Percentiles rank a stretch among this genome's conserved stretches.
Evolutionary conservation across 208 protist species (phyloP).

Genomic region (Borovskyia barvae): DNA sequence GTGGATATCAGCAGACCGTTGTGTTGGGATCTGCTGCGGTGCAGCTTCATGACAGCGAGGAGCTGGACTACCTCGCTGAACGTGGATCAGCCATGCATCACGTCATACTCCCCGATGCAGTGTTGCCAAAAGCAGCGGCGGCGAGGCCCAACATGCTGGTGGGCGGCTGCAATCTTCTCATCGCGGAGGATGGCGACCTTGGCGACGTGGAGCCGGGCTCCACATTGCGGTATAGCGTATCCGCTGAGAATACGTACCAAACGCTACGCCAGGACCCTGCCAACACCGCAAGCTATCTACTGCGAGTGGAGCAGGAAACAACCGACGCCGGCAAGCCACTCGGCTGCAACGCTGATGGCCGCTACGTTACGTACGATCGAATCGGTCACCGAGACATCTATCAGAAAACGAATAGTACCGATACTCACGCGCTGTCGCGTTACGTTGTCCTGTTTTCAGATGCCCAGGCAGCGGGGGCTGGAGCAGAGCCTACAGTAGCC

Average conservation of each 20-base stretch:
- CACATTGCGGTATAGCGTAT: slow-evolving; percentile 46
- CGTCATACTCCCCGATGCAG: slow-evolving; percentile 57
- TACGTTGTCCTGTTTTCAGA: slow-evolving; percentile 66
- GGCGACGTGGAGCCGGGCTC: slow-evolving; percentile 9
- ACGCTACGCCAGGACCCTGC: slow-evolving; percentile 42
- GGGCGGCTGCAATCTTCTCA: slow-evolving; percentile 58
- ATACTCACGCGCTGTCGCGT: slow-evolving; percentile 41
- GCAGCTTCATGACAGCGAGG: slow-evolving; percentile 15
- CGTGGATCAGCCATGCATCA: slow-evolving; percentile 47
- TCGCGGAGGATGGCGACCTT: slow-evolving; percentile 46
- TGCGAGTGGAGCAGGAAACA: slow-evolving; percentile 24
- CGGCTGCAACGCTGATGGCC: slow-evolving; percentile 44
- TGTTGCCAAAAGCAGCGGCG: slow-evolving; percentile 24
- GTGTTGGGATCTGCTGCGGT: slow-evolving; percentile 13
- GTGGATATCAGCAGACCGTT: slow-evolving; percentile 35
- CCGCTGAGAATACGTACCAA: slow-evolving; percentile 66
- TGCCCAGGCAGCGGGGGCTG: slow-evolving; percentile 2
- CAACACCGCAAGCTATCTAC: slow-evolving; percentile 76
- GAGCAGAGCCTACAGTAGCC: background rate
- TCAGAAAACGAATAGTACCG: slow-evolving; percentile 57
- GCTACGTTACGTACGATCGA: slow-evolving; percentile 64
- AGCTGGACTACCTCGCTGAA: slow-evolving; percentile 57
- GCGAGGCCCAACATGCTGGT: slow-evolving; percentile 66
- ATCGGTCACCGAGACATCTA: slow-evolving; percentile 56
- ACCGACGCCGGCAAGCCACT: slow-evolving; percentile 17